Base-by-base conservation (phyloP, 140 eudicot species). In the Stevia rebaudiana region DNA sequence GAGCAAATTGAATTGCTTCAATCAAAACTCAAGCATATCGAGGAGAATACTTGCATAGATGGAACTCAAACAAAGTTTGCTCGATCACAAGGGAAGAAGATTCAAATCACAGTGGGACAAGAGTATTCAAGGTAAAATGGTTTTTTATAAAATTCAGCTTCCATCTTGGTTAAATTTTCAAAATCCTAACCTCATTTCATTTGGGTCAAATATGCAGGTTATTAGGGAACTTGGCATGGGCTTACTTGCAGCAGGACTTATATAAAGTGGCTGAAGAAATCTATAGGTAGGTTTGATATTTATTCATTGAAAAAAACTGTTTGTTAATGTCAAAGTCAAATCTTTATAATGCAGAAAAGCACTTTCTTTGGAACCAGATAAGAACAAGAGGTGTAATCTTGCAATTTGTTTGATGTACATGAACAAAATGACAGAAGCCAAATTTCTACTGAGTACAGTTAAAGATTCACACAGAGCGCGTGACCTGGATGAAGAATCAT, bases 171-270 rank as follows among this genome's bases (percentile, higher is more conserved):
- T 17, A 68, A 10, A 3, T n/a, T 37, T 3, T 5, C 6, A 11
- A 24, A 24, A 0, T 71, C 12, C 1, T 50, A 18, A 13, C 41
- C 59, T 53, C 31, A 54, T 72, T 63, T 4, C 5, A 0, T 70
- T 57, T 1, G 17, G 35, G 57, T 40, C 1, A 10, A 63, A 16
- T 57, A 8, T 71, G 52, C 82, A 90, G 95, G 84, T 67, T 91
- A 72, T 74, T 91, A 19, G 98, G 98, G 63, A 91, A 91, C 69
- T 79, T 87, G 86, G 96, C 96, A 13, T 91, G 95, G 95, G 91
- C 86, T 35, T 81, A 82, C 53, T 76, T 91, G 89, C 96, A 84
- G 68, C 85, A 73, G 57, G 74, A 84, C 62, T 53, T 79, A 37
- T 91, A 67, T 61, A 78, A 79, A 71, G 64, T 76, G 5, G 95